Conservation (phyloP, 176 grass and related monocot genomes). For the Musa beccarii region DNA sequence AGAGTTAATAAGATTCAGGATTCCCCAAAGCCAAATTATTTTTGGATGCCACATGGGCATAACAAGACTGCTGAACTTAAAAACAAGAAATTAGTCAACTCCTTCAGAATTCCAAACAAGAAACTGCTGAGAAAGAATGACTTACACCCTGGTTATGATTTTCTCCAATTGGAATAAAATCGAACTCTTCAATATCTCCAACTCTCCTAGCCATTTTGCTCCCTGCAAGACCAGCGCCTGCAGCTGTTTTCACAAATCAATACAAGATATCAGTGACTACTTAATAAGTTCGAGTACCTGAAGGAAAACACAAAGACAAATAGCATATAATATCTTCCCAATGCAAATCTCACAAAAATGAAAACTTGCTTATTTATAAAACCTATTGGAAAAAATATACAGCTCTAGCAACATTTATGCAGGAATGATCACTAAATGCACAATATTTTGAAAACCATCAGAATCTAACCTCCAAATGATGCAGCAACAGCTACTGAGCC, state of each 20-base stretch:
- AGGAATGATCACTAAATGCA: too few species aligned
- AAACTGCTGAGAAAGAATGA: slow-evolving; percentile 24
- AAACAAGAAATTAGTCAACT: background rate
- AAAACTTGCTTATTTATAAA: too few species aligned
- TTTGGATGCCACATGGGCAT: background rate
- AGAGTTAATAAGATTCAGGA: slow-evolving; percentile 22
- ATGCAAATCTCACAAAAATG: too few species aligned
- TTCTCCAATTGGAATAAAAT: slow-evolving; percentile 64
- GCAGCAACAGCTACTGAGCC: slow-evolving; percentile 83
- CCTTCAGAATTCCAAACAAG: background rate
- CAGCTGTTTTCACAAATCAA: slow-evolving; percentile 48
- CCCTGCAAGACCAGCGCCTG: slow-evolving; percentile 89
- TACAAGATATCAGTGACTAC: slow-evolving; percentile 21
- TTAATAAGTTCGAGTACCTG: background rate
- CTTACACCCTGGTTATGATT: slow-evolving; percentile 93
- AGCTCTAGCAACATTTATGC: too few species aligned
- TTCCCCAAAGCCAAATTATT: too few species aligned
- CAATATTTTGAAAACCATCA: background rate
- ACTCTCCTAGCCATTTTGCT: slow-evolving; percentile 87
- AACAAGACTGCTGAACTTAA: background rate
- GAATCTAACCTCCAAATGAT: slow-evolving; percentile 77
- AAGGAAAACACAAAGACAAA: too few species aligned
- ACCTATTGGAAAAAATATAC: too few species aligned
- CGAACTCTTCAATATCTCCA: slow-evolving; percentile 65
- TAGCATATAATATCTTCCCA: too few species aligned